Conservation (phyloP, 352 stramenopile genomes). For the Globisporangium rhizosaccharum region DNA sequence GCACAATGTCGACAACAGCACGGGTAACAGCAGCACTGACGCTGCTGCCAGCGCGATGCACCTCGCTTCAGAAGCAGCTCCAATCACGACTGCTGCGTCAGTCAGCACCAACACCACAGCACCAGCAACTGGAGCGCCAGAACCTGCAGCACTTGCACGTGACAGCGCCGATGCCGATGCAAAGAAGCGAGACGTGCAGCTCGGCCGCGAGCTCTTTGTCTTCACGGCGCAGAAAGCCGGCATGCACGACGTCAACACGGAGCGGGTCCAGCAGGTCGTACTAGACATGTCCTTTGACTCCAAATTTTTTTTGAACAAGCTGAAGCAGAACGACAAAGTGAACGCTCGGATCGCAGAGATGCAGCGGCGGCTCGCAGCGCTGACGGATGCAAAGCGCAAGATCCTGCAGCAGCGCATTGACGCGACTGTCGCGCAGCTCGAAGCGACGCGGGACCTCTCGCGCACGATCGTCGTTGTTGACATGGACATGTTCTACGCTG, state of each 20-base stretch:
- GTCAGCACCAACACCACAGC: no score
- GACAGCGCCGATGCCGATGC: background rate
- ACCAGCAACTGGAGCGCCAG: background rate
- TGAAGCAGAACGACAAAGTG: constrained; percentile 85
- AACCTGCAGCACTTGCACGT: background rate
- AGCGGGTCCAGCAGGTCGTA: constrained; percentile 90
- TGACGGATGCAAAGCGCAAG: constrained; percentile 34
- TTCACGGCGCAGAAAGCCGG: constrained; percentile 85
- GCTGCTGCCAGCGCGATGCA: no score
- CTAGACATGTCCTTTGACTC: constrained; percentile 93
- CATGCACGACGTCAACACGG: constrained; percentile 86
- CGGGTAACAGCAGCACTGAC: background rate
- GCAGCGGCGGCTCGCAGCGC: constrained; percentile 44
- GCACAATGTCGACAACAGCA: background rate
- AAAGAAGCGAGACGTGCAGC: constrained; percentile 6
- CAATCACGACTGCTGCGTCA: no score
- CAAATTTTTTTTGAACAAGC: constrained; percentile 89
- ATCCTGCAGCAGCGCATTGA: constrained; percentile 37
- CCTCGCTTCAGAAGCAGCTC: no score
- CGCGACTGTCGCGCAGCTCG: constrained; percentile 39
- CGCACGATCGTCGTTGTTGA: constrained; percentile 89
- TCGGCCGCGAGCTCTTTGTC: constrained; percentile 57
- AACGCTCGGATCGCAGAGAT: constrained; percentile 79
- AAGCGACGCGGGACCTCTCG: constrained; percentile 46
- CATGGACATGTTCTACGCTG: constrained; percentile 98